A percentile compares a stretch with the other conserved stretches of the same genome.
phyloP scores from a whole-genome alignment of 2,329 filamentous ascomycete genomes.

The Sporothrix phasma region DNA sequence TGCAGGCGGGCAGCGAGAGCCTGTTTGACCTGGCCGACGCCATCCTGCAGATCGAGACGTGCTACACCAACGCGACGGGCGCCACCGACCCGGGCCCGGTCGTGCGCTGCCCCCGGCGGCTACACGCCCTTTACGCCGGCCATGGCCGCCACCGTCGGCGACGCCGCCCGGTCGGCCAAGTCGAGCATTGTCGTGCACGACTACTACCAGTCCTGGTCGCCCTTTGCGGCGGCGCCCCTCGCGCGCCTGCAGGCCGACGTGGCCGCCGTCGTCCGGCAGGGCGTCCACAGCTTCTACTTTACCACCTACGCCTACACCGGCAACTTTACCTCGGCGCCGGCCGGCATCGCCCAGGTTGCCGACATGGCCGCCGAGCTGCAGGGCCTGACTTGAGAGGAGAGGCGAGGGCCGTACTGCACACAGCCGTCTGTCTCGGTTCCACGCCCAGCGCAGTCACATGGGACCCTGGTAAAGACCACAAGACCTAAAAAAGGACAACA shows the following conservation, averaged over 20 bases:
- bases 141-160: neutral
- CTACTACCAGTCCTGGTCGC: slow-evolving; percentile 15
- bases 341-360: slow-evolving; percentile 15
- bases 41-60: slow-evolving; percentile 18
- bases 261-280: slow-evolving; percentile 8
- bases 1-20: slow-evolving; percentile 15
- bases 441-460: neutral
- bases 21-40: slow-evolving; percentile 17
- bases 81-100: slow-evolving; percentile 13
- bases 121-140: slow-evolving; percentile 16
- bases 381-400: neutral
- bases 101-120: slow-evolving; percentile 14
- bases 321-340: slow-evolving; percentile 14
- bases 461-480: neutral
- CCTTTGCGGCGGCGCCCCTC: slow-evolving; percentile 10
- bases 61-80: slow-evolving; percentile 16
- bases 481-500: neutral
- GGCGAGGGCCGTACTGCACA: too few relatives aligned
- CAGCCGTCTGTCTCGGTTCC: too few relatives aligned
- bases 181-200: slow-evolving; percentile 18
- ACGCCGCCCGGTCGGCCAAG: slow-evolving; percentile 9
- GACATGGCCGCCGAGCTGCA: slow-evolving; percentile 13
- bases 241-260: slow-evolving; percentile 2
- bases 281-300: slow-evolving; percentile 18
- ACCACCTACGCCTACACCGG: slow-evolving; percentile 14